Conservation (phyloP, 352 stramenopile genomes). For the Blastocystis hominis region DNA sequence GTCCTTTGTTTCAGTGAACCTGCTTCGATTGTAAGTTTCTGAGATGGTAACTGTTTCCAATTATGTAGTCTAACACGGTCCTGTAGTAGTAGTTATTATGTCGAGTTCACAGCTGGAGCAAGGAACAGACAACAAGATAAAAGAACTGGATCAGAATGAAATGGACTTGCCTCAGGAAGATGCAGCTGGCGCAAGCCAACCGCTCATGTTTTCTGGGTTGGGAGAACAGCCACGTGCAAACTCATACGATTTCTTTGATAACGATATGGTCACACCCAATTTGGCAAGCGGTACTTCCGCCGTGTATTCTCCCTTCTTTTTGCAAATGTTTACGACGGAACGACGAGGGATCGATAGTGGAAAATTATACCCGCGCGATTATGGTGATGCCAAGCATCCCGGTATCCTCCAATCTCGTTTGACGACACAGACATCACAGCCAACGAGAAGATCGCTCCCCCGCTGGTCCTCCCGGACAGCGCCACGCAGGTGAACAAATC, state of each 20-base stretch:
- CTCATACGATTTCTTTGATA: slow-evolving; percentile 31
- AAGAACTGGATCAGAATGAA: not conserved
- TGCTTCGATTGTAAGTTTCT: no score
- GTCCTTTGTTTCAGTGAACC: no score
- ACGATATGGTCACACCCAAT: slow-evolving; percentile 2
- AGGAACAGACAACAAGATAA: not conserved
- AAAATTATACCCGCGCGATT: not conserved
- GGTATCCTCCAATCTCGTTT: not conserved
- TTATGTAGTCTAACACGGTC: no score
- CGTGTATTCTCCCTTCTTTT: slow-evolving; percentile 49
- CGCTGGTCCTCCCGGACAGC: slow-evolving; percentile 25
- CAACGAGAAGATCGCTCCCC: not conserved
- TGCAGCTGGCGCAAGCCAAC: not conserved
- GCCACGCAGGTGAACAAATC: not conserved
- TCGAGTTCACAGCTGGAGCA: not conserved
- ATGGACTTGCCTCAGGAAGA: not conserved
- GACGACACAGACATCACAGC: not conserved
- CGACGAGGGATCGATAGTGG: not conserved
- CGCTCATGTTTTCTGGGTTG: not conserved
- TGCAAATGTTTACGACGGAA: slow-evolving; percentile 7
- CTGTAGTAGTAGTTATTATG: not conserved
- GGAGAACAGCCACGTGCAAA: not conserved
- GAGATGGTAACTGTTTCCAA: no score
- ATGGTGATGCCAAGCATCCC: not conserved
- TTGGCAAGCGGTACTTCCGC: not conserved